Evolutionary conservation across 805 yeast genomes (phyloP), one percentile per base, ranked within the genome.

Genomic region (Sugiyamaella boreocaroliniensis): DNA sequence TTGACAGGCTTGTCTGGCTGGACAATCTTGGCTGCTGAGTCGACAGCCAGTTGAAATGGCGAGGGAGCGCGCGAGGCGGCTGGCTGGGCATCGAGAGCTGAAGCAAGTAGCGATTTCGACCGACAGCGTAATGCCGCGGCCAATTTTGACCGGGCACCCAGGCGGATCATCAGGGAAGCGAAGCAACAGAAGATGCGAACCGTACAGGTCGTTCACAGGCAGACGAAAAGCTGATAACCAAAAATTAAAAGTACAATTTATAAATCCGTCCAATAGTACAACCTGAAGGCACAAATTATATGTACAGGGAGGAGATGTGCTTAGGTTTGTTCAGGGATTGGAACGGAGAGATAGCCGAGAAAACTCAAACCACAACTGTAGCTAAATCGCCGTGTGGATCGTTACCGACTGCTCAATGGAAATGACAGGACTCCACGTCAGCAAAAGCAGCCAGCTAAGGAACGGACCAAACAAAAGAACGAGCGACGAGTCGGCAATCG

Each of bases 1-100:
- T 77, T 76, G 58, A 83, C 49, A n/a, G 73, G 73, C 42, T 52
- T 51, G 32, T 57, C 61, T 5, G 72, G 71, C 51, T 67, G 62
- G 20, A 68, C 70, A 8, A 68, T 52, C 49, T 64, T 58, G 26
- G 64, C 52, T 0, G 64, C 67, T n/a, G 59, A 55, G 34, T 57
- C 61, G 40, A 67, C 57, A 40, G 65, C 67, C 4, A 55, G 32
- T n/a, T 53, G 53, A 45, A 47, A 53, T 29, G 63, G 62, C 45
- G 50, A 49, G 44, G 32, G 50, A 43, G 48, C 45, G 20, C 45
- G 47, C 29, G 52, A 19, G 32, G 48, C 29, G 10, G 55, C 55
- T 7, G 55, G 40, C 40, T 53, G 40, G 15, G 47, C 59, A 40
- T 48, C 40, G 12, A 59, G 53, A 9, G 62, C 60, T 45, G 56